A percentile compares a stretch with the other conserved stretches of the same genome.
phyloP scores from a whole-genome alignment of 2,329 filamentous ascomycete species.

The Fusarium chlamydosporum region DNA sequence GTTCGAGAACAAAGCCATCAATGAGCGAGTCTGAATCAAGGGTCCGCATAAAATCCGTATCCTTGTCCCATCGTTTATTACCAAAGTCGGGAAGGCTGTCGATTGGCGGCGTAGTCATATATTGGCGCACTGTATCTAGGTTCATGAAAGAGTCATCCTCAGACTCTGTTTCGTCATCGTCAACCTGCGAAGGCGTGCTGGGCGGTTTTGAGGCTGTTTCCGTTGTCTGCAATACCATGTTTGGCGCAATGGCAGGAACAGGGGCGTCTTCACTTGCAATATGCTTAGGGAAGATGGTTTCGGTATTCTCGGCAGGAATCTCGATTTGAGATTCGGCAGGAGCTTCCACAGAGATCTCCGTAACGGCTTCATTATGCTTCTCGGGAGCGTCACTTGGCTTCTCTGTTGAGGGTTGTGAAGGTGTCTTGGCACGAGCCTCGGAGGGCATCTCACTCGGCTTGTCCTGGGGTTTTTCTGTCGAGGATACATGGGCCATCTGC shows the following conservation, averaged over 20 bases:
- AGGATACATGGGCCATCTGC: not conserved
- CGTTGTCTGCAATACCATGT: conserved; percentile 48
- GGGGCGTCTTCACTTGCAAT: conserved; percentile 3
- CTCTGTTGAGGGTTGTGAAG: not conserved
- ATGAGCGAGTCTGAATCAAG: conserved; percentile 59
- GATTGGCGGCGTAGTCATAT: conserved; percentile 68
- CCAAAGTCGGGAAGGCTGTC: conserved; percentile 66
- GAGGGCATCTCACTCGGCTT: conserved; percentile 1
- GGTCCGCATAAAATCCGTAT: conserved; percentile 61
- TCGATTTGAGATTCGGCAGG: conserved; percentile 5
- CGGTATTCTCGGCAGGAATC: conserved; percentile 10
- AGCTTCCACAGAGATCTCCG: conserved; percentile 4
- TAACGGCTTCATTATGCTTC: conserved; percentile 4
- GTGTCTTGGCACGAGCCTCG: not conserved
- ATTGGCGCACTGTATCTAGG: conserved; percentile 65
- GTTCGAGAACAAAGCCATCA: conserved; percentile 62
- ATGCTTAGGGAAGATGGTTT: conserved; percentile 4
- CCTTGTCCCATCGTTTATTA: conserved; percentile 64
- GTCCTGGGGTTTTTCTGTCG: not conserved
- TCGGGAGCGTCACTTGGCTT: conserved; percentile 1
- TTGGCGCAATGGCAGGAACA: conserved; percentile 22
- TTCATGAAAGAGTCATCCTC: conserved; percentile 67
- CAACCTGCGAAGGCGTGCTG: conserved; percentile 65
- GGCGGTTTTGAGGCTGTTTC: conserved; percentile 55
- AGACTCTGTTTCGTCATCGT: conserved; percentile 68